Evolutionary conservation across 306 rosid species (phyloP).

Genomic region (Adenanthera pavonina): DNA sequence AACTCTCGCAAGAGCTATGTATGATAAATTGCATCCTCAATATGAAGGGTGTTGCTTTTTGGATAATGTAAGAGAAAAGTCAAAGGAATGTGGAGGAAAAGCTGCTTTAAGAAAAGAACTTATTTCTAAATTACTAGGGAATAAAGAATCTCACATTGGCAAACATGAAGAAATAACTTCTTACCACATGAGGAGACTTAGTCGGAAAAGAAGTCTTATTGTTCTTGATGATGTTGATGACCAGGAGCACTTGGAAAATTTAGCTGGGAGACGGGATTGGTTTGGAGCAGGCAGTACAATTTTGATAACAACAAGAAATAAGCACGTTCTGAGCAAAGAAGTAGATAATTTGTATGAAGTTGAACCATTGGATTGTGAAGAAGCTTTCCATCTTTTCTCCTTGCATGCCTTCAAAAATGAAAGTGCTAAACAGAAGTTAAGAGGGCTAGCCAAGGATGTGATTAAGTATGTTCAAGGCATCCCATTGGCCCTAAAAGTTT

Average conservation of each 20-base stretch:
- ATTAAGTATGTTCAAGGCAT: slow-evolving; percentile 1
- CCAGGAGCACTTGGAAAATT: not conserved
- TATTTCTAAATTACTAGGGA: not conserved
- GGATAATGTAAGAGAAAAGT: not conserved
- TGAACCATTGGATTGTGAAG: not conserved
- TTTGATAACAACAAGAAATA: not conserved
- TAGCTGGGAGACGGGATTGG: not conserved
- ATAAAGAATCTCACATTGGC: not conserved
- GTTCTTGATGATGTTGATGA: slow-evolving; percentile 4
- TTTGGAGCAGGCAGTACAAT: not conserved
- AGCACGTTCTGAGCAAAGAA: not conserved
- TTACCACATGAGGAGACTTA: not conserved
- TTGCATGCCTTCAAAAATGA: not conserved
- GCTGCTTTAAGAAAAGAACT: not conserved
- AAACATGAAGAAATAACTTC: not conserved
- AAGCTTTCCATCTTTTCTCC: not conserved
- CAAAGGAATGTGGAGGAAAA: not conserved
- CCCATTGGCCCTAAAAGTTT: not conserved
- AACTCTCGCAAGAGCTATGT: not conserved
- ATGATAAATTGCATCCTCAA: not conserved
- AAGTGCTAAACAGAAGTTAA: not conserved
- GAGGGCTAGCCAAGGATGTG: not conserved
- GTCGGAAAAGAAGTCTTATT: not conserved
- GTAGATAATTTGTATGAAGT: not conserved
- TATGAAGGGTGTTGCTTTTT: not conserved